Evolutionary conservation across 176 grass and related monocot genomes (phyloP).

Genomic region (Raddia distichophylla): DNA sequence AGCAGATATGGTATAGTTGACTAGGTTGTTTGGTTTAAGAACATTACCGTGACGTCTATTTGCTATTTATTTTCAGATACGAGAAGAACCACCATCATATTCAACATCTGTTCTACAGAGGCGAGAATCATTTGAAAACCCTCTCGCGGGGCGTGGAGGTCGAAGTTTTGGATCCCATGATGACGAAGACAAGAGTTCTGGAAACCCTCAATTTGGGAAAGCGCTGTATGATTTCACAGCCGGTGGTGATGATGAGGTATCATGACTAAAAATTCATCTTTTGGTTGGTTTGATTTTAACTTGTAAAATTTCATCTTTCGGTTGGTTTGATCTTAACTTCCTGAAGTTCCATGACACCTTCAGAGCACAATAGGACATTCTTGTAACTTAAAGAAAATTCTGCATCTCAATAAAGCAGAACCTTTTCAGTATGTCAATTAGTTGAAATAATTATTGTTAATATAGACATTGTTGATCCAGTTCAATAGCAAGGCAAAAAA

Average conservation of each 20-base stretch:
- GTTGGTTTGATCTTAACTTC: neutral
- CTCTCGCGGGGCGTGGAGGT: constrained; percentile 63
- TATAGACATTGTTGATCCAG: neutral
- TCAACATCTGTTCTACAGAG: constrained; percentile 68
- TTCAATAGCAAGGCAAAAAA: neutral
- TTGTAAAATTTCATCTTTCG: constrained; percentile 1
- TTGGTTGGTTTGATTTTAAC: neutral
- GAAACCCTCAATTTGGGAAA: constrained; percentile 88
- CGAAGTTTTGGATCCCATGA: constrained; percentile 63
- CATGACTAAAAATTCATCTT: constrained; percentile 17
- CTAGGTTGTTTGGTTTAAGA: constrained; percentile 27
- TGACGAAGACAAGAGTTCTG: constrained; percentile 67
- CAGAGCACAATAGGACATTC: neutral
- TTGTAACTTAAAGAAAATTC: neutral
- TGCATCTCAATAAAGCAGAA: constrained; percentile 1
- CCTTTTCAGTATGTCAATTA: neutral
- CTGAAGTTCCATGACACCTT: constrained; percentile 8
- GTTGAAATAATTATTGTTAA: constrained; percentile 11
- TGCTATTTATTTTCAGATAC: constrained; percentile 66
- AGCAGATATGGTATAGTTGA: constrained; percentile 49
- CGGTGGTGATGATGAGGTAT: constrained; percentile 97
- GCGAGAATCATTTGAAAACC: constrained; percentile 86
- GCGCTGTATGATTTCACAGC: constrained; percentile 98
- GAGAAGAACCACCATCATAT: constrained; percentile 91
- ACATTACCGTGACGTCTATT: constrained; percentile 14